Conservation (phyloP, 176 grass and related monocot species). For the Musa beccarii region DNA sequence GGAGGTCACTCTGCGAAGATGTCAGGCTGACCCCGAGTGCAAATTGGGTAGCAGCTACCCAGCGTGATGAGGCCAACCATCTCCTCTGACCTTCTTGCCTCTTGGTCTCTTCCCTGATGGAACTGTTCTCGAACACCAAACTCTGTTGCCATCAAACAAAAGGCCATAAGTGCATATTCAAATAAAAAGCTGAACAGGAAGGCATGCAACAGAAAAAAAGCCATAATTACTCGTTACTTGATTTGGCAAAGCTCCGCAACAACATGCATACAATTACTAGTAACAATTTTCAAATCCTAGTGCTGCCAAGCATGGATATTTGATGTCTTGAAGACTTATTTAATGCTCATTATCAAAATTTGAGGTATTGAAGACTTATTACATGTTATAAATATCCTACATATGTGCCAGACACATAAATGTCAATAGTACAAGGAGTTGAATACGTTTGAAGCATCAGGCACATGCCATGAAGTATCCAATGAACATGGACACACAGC, state of each 20-base stretch:
- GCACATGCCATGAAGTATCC: no score
- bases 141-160: conserved; percentile 33
- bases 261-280: neutral
- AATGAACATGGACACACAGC: no score
- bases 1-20: conserved; percentile 80
- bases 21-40: conserved; percentile 64
- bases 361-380: no score
- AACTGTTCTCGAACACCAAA: conserved; percentile 68
- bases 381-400: no score
- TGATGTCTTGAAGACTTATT: no score
- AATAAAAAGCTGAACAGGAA: neutral
- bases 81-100: conserved; percentile 63
- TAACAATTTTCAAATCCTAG: conserved; percentile 1
- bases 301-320: neutral
- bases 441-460: no score
- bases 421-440: no score
- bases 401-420: no score
- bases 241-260: neutral
- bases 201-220: neutral
- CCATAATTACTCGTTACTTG: no score
- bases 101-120: conserved; percentile 52
- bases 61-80: conserved; percentile 80
- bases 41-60: conserved; percentile 78
- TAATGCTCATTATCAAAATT: no score
- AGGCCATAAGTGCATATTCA: conserved; percentile 1